These are phyloP conservation scores for Maudiozyma serrabonitensis DNA, from an alignment of 805 yeast species.

Conservation along the genomic window DNA sequence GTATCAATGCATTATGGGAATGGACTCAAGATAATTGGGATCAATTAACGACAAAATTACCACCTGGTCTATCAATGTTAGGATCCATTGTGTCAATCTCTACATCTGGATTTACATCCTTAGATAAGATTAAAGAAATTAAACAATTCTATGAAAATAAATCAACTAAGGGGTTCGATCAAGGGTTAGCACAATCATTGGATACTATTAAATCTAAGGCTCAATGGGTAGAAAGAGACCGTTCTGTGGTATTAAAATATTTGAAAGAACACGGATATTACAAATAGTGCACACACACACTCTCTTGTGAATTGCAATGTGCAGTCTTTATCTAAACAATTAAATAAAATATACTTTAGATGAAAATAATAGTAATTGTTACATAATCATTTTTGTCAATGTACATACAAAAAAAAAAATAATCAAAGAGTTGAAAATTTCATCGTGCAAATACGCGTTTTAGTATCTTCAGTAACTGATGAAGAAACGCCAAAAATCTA, in stretches of 20 bases:
- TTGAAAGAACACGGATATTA: conserved; percentile 27
- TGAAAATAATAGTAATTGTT: too few species aligned
- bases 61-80: conserved; percentile 74
- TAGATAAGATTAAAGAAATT: conserved; percentile 42
- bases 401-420: too few species aligned
- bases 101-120: conserved; percentile 51
- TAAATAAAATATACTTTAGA: neutral
- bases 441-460: neutral
- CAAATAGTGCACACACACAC: neutral
- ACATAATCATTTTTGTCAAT: too few species aligned
- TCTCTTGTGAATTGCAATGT: neutral
- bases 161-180: conserved; percentile 55
- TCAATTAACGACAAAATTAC: conserved; percentile 51
- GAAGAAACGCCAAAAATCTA: too few species aligned
- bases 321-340: neutral
- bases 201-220: conserved; percentile 50
- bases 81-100: conserved; percentile 60
- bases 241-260: conserved; percentile 39
- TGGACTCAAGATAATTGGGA: conserved; percentile 77
- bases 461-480: neutral
- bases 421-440: too few species aligned
- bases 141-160: conserved; percentile 41
- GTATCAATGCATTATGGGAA: conserved; percentile 59
- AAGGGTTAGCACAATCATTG: conserved; percentile 54
- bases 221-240: conserved; percentile 51